Evolutionary conservation across 2,329 filamentous ascomycete genomes (phyloP).

Genomic region (Hymenoscyphus fructigenus): DNA sequence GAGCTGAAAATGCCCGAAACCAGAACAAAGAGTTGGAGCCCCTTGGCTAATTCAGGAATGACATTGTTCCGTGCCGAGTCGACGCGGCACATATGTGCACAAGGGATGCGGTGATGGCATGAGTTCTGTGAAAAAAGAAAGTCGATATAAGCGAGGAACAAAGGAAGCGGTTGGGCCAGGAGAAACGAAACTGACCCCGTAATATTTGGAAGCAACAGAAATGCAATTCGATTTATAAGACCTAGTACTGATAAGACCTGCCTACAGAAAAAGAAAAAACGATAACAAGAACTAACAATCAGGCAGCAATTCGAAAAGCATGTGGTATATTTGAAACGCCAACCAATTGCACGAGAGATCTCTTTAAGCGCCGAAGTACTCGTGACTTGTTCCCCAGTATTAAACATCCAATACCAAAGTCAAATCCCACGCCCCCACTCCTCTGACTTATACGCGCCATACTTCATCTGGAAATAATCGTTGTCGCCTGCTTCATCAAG

Average conservation of each 20-base stretch:
- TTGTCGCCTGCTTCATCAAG: slow-evolving; percentile 28
- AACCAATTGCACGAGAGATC: background rate
- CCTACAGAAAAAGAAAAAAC: background rate
- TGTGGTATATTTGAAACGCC: background rate
- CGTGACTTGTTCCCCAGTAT: background rate
- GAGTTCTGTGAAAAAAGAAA: background rate
- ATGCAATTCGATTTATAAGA: background rate
- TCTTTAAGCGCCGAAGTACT: background rate
- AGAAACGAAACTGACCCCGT: background rate
- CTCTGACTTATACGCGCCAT: slow-evolving; percentile 27
- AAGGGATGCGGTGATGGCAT: too few relatives aligned
- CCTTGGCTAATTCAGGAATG: too few relatives aligned
- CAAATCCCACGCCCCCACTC: slow-evolving; percentile 22
- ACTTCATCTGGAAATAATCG: slow-evolving; percentile 30
- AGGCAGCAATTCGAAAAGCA: background rate
- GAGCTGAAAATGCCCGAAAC: too few relatives aligned
- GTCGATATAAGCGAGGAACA: background rate
- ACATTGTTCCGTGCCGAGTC: too few relatives aligned
- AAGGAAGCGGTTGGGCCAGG: background rate
- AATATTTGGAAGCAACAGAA: background rate
- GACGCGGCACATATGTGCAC: too few relatives aligned
- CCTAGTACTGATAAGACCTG: background rate
- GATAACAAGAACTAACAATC: too few relatives aligned
- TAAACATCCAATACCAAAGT: background rate
- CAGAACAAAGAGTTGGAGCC: too few relatives aligned